Evolutionary conservation across 495 filamentous ascomycete genomes (phyloP).

Genomic region (Penicillium tannophilum): DNA sequence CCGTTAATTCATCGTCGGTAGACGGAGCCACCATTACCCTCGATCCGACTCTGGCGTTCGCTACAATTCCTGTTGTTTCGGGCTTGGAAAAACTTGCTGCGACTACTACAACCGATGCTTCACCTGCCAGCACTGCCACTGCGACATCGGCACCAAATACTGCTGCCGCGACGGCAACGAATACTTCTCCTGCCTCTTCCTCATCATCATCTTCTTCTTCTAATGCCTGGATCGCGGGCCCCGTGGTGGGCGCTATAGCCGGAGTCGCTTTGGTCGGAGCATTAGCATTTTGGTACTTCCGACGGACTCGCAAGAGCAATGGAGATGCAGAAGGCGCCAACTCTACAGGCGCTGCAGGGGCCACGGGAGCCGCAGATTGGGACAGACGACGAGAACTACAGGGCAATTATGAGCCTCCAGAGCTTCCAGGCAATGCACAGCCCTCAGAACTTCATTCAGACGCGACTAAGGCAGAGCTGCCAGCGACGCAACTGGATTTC

Average conservation of each 20-base stretch:
- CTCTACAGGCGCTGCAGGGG: background rate
- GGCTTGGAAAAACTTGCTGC: background rate
- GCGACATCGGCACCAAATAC: background rate
- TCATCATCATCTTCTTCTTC: background rate
- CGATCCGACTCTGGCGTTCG: background rate
- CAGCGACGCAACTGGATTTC: background rate
- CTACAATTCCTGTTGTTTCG: background rate
- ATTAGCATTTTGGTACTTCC: background rate
- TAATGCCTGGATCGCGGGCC: background rate
- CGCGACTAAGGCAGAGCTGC: background rate
- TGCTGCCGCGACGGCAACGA: background rate
- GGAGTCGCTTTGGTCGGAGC: background rate
- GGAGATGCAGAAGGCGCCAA: background rate
- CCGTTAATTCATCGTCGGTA: background rate
- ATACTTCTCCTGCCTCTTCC: background rate
- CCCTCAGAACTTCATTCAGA: background rate
- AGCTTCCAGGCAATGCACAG: background rate
- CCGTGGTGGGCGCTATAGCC: background rate
- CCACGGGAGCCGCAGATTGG: background rate
- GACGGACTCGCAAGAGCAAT: background rate
- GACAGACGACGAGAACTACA: background rate
- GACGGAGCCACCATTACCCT: background rate
- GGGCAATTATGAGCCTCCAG: background rate
- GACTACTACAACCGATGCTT: background rate
- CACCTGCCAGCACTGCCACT: background rate